These are phyloP conservation scores for Rhodamnia argentea DNA, from an alignment of 345 rosid species.

Conservation along the genomic window DNA sequence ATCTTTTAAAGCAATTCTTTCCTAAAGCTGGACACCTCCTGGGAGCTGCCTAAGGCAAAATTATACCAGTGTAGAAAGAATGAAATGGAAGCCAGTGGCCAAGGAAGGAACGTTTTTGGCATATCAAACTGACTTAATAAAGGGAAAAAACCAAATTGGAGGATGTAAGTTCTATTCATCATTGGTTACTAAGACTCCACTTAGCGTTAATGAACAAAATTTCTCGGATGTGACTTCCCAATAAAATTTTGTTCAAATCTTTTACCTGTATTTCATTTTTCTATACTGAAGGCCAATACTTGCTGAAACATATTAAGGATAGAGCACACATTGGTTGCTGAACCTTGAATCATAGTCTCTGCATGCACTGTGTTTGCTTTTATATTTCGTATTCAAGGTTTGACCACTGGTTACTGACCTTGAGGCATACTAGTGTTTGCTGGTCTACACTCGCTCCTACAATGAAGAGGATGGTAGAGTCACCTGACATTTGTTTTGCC, in stretches of 20 bases:
- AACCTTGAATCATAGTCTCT: background rate
- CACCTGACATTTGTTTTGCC: background rate
- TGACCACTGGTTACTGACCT: background rate
- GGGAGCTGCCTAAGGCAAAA: background rate
- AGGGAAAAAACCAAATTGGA: background rate
- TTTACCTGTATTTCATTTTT: background rate
- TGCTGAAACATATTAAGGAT: background rate
- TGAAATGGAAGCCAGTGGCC: background rate
- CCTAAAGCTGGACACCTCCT: background rate
- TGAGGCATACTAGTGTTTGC: background rate
- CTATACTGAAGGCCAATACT: background rate
- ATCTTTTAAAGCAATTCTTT: background rate
- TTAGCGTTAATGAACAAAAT: background rate
- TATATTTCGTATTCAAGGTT: background rate
- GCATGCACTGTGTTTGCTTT: background rate
- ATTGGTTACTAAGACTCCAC: background rate
- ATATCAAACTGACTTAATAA: background rate
- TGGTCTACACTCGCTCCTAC: background rate
- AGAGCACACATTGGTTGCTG: background rate
- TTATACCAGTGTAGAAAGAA: background rate
- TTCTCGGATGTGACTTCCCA: background rate
- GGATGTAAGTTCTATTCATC: background rate
- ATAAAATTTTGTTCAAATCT: background rate
- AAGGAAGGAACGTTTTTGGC: background rate
- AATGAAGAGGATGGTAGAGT: background rate